Evolutionary conservation across 75 land plant genomes (phyloP).

Genomic region (Selaginella moellendorffii): DNA sequence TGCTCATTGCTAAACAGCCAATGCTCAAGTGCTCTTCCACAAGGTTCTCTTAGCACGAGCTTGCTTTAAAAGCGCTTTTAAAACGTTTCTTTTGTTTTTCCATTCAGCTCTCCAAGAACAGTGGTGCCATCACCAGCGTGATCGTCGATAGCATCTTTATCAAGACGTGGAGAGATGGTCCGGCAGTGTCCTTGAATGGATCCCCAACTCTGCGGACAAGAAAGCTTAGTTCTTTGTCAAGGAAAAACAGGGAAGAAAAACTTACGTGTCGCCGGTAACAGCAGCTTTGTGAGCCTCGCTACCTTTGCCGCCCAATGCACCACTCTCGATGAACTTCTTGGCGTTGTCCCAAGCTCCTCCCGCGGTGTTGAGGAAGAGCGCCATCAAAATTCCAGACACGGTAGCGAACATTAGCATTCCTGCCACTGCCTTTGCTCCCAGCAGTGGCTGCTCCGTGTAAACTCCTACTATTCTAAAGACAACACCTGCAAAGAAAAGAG

Average conservation of each 20-base stretch:
- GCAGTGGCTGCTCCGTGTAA: slow-evolving; percentile 69
- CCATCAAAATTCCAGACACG: slow-evolving; percentile 96
- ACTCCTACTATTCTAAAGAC: slow-evolving; percentile 66
- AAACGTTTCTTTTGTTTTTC: no score
- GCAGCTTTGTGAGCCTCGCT: slow-evolving; percentile 98
- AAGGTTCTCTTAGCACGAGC: no score
- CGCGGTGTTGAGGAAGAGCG: slow-evolving; percentile 90
- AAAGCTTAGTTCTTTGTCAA: neutral
- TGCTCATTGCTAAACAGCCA: no score
- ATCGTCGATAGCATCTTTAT: slow-evolving; percentile 99
- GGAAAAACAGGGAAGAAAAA: slow-evolving; percentile 8
- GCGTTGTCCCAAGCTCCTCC: slow-evolving; percentile 99
- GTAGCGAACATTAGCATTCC: slow-evolving; percentile 98
- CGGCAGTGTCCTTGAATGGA: slow-evolving; percentile 99
- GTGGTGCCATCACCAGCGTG: slow-evolving; percentile 95
- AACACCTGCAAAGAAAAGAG: slow-evolving; percentile 39
- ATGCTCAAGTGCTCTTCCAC: no score
- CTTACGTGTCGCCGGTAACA: slow-evolving; percentile 98
- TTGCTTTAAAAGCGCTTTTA: no score
- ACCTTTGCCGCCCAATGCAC: slow-evolving; percentile 97
- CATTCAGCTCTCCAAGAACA: slow-evolving; percentile 38
- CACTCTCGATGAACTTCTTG: slow-evolving; percentile 94
- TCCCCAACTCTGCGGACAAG: slow-evolving; percentile 76
- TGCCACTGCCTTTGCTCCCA: slow-evolving; percentile 96
- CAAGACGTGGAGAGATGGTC: slow-evolving; percentile 95